Percentiles rank a stretch among this genome's conserved stretches.
These are phyloP conservation scores for Prunus dulcis DNA, from an alignment of 306 rosid species.

Conservation along the genomic window DNA sequence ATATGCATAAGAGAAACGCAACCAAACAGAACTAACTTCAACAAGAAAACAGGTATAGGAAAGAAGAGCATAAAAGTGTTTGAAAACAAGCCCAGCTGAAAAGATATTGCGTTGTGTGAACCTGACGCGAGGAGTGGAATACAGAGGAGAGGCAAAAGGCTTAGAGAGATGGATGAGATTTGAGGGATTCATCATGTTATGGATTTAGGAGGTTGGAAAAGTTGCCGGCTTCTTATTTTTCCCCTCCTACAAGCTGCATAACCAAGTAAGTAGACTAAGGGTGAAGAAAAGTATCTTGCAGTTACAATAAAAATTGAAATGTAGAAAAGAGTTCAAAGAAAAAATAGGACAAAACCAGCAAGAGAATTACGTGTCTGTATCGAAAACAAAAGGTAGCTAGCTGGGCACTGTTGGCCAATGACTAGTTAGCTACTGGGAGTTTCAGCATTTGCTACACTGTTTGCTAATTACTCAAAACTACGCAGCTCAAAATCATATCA, in stretches of 20 bases:
- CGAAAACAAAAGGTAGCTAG: too few relatives aligned
- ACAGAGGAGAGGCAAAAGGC: constrained; percentile 36
- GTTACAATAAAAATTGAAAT: not conserved
- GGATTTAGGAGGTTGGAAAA: not conserved
- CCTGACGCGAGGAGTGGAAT: constrained; percentile 28
- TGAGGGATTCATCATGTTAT: not conserved
- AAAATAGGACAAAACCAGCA: not conserved
- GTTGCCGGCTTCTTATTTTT: not conserved
- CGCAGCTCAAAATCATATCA: too few relatives aligned
- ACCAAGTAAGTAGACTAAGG: not conserved
- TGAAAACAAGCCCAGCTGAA: constrained; percentile 35
- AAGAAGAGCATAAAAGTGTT: constrained; percentile 5
- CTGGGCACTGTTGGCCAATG: too few relatives aligned
- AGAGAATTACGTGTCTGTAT: not conserved
- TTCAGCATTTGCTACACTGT: too few relatives aligned
- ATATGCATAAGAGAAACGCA: not conserved
- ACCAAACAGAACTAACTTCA: not conserved
- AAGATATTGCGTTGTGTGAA: not conserved
- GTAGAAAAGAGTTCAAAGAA: not conserved
- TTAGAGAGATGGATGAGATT: constrained; percentile 28
- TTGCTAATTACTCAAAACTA: too few relatives aligned
- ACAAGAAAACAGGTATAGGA: not conserved
- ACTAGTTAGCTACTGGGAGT: too few relatives aligned
- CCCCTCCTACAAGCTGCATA: not conserved
- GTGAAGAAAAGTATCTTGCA: not conserved